These are phyloP conservation scores for Trametes sanguinea DNA, from an alignment of 768 basidiomycete species.

Conservation along the genomic window DNA sequence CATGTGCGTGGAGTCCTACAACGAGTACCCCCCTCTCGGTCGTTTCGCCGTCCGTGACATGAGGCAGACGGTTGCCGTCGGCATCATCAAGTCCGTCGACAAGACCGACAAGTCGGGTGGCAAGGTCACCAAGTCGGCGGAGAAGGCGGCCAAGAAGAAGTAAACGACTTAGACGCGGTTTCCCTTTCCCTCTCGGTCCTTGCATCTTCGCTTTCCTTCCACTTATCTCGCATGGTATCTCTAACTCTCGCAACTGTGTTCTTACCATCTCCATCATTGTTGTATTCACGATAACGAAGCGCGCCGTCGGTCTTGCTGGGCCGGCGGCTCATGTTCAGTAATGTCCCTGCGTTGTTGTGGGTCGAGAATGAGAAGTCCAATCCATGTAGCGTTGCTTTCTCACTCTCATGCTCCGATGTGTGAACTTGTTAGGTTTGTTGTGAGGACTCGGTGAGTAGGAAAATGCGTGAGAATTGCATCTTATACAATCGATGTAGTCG, in stretches of 20 bases:
- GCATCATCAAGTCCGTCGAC: constrained; percentile 97
- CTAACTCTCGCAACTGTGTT: constrained; percentile 36
- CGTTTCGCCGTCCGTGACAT: constrained; percentile 99
- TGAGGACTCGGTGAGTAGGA: too few relatives aligned
- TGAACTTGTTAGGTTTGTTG: too few relatives aligned
- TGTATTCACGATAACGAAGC: constrained; percentile 40
- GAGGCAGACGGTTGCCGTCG: constrained; percentile 98
- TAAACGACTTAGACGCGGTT: constrained; percentile 53
- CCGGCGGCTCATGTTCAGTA: constrained; percentile 36
- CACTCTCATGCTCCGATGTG: neutral
- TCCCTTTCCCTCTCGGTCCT: constrained; percentile 48
- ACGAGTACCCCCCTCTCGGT: constrained; percentile 98
- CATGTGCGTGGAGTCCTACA: constrained; percentile 93
- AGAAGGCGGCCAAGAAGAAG: constrained; percentile 96
- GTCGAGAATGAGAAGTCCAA: constrained; percentile 36
- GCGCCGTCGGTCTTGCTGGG: constrained; percentile 31
- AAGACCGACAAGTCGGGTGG: constrained; percentile 89
- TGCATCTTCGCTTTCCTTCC: constrained; percentile 44
- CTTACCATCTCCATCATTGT: constrained; percentile 33
- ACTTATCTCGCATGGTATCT: constrained; percentile 42
- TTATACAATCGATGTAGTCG: neutral
- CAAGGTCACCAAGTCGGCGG: constrained; percentile 95
- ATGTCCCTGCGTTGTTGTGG: constrained; percentile 29
- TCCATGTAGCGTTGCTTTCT: constrained; percentile 30
- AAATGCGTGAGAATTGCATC: too few relatives aligned